A percentile compares a stretch with the other conserved stretches of the same genome.
These are phyloP conservation scores for Vanilla planifolia DNA, from an alignment of 106 monocot genomes.

Conservation along the genomic window DNA sequence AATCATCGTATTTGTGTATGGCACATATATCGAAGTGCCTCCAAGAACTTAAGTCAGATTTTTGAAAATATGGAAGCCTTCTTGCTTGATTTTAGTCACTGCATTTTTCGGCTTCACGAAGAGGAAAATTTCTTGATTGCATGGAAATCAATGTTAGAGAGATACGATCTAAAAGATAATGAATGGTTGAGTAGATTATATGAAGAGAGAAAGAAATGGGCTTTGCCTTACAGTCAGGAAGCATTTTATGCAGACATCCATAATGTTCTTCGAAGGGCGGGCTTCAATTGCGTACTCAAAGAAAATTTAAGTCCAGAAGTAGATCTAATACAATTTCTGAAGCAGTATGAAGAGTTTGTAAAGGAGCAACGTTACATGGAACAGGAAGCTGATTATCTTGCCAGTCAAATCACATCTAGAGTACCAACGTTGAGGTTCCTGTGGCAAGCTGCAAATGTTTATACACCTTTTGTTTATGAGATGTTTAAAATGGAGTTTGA, in stretches of 20 bases:
- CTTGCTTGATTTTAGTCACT: constrained; percentile 5
- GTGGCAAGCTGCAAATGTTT: constrained; percentile 12
- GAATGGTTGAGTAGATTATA: constrained; percentile 6
- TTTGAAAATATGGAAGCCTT: neutral
- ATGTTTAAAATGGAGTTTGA: constrained; percentile 13
- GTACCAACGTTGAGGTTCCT: neutral
- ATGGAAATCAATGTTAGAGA: constrained; percentile 2
- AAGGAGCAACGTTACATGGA: constrained; percentile 4
- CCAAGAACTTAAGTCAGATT: neutral
- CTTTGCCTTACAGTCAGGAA: constrained; percentile 5
- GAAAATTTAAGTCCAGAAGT: constrained; percentile 4
- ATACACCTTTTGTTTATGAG: constrained; percentile 7
- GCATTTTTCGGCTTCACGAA: constrained; percentile 4
- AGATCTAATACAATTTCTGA: constrained; percentile 5
- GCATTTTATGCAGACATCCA: constrained; percentile 5
- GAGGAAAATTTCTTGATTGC: constrained; percentile 7
- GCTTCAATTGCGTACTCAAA: neutral
- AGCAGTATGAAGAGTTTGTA: constrained; percentile 4
- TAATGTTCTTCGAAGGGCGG: neutral
- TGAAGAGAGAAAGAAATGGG: constrained; percentile 9
- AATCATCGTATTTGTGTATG: constrained; percentile 23
- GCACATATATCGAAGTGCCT: constrained; percentile 20
- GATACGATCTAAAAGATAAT: constrained; percentile 5
- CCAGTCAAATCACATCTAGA: neutral
- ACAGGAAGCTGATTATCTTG: constrained; percentile 7